Percentiles rank a stretch among this genome's conserved stretches.
These are phyloP conservation scores for Silybum marianum DNA, from an alignment of 129 eudicot genomes.

Conservation along the genomic window DNA sequence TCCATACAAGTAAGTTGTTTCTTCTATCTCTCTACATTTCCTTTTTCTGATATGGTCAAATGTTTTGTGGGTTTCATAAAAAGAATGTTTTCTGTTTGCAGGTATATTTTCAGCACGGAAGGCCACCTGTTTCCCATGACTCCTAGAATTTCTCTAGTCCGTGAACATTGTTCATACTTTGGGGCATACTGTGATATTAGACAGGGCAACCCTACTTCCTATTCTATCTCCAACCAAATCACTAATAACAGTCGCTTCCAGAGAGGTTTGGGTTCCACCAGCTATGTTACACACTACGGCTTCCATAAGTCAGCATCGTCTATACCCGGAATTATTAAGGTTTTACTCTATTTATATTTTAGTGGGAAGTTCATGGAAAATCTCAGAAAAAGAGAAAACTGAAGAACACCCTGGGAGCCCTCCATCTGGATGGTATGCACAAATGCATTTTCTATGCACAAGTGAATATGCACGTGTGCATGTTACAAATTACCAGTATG, in stretches of 20 bases:
- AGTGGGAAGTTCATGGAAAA: neutral
- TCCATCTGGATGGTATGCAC: too few relatives aligned
- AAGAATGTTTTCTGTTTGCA: constrained; percentile 16
- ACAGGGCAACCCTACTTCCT: constrained; percentile 33
- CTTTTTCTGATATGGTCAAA: neutral
- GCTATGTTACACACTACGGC: constrained; percentile 34
- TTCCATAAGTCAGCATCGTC: constrained; percentile 44
- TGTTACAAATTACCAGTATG: too few relatives aligned
- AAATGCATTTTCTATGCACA: too few relatives aligned
- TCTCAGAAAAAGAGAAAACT: too few relatives aligned
- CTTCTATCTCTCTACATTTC: too few relatives aligned
- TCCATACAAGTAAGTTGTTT: constrained; percentile 78
- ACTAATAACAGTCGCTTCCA: constrained; percentile 47
- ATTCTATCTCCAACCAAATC: constrained; percentile 39
- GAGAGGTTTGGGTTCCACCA: constrained; percentile 39
- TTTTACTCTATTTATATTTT: neutral
- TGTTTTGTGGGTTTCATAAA: neutral
- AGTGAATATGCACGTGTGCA: too few relatives aligned
- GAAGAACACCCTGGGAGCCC: too few relatives aligned
- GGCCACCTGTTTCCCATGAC: constrained; percentile 89
- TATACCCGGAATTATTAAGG: constrained; percentile 71
- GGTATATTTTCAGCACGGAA: constrained; percentile 93
- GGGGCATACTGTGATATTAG: constrained; percentile 74
- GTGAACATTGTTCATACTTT: constrained; percentile 76
- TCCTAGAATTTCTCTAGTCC: constrained; percentile 78